Base-by-base conservation (phyloP, 2,329 filamentous ascomycete species). In the Ceratocystis cacaofunesta region DNA sequence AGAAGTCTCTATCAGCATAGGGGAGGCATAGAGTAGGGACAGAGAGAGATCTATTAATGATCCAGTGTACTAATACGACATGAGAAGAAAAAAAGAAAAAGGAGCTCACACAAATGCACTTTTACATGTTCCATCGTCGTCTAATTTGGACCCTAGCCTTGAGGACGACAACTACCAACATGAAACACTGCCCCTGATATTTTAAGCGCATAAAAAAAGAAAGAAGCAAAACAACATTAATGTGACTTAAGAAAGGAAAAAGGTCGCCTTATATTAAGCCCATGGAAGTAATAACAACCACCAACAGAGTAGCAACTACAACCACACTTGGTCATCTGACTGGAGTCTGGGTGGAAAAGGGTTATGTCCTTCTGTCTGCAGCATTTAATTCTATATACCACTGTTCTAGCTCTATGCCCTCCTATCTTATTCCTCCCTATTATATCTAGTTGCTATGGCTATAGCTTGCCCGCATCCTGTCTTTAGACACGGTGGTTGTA, bases 1-100 rank as follows among this genome's bases (percentile, higher is more conserved):
- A 84, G 68, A 84, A 79, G 75, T 75, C 70, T 3, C 65, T 80
- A 17, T 79, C 68, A 72, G 19, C 52, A 44, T 28, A 57, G 48
- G 50, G 50, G 3, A 55, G 8, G 25, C 12, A 5, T 19, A 25
- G 28, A 58, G 6, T 32, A 32, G 30, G 6, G 30, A 7, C 30
- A 32, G 55, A 36, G 55, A 58, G 12, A 3, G 28, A 58, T 58
- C 55, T 8, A 41, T 41, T 15, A 12, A 58, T 28, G 55, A 32
- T 58, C 6, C 28, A 36, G 36, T 36, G 55, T 58, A 58, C 55
- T 58, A 36, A 58, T 58, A 58, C 6, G 17, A 19, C 15, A 5
- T 7, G 17, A 36, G 55, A 58, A n/a, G 17, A 58, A 15, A 19
- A 36, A 19, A 41, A 41, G 3, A 4, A 15, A 41, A 41, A 41